Conservation (phyloP, 139 green algal genomes). For the Limnomonas spitsbergensis region DNA sequence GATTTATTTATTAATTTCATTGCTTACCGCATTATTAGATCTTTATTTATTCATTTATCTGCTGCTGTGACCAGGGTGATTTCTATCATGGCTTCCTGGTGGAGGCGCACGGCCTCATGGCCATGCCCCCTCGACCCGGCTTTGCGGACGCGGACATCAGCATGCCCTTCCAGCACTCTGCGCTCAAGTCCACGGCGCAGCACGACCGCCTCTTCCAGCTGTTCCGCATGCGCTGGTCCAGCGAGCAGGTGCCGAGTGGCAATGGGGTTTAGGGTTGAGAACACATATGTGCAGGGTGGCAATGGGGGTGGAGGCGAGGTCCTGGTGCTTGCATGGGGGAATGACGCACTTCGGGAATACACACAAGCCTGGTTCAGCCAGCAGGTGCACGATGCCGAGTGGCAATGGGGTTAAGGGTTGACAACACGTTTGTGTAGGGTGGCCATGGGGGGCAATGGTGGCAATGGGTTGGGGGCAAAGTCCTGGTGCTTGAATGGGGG, state of each 20-base stretch:
- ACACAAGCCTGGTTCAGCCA: too few relatives aligned
- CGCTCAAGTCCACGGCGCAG: conserved; percentile 52
- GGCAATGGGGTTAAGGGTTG: too few relatives aligned
- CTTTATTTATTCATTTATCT: too few relatives aligned
- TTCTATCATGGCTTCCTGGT: conserved; percentile 79
- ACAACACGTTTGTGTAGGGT: too few relatives aligned
- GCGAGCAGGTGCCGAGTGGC: background rate
- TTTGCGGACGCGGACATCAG: conserved; percentile 65
- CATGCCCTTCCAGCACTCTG: conserved; percentile 55
- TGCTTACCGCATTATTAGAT: too few relatives aligned
- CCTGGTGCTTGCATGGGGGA: too few relatives aligned
- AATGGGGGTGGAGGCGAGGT: background rate
- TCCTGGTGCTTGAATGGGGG: too few relatives aligned
- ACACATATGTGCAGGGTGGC: background rate
- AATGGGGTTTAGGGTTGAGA: background rate
- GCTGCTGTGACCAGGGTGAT: conserved; percentile 51
- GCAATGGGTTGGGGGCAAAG: too few relatives aligned
- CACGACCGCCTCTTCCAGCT: conserved; percentile 50
- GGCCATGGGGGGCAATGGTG: too few relatives aligned
- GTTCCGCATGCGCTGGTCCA: conserved; percentile 20
- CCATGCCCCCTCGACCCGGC: conserved; percentile 42
- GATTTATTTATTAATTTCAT: too few relatives aligned
- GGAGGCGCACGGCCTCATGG: conserved; percentile 64
- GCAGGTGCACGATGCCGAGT: too few relatives aligned
- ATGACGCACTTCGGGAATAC: too few relatives aligned